Evolutionary conservation across 2,329 filamentous ascomycete genomes (phyloP), one percentile per base, ranked within the genome.

Genomic region (Scytalidium sp.): DNA sequence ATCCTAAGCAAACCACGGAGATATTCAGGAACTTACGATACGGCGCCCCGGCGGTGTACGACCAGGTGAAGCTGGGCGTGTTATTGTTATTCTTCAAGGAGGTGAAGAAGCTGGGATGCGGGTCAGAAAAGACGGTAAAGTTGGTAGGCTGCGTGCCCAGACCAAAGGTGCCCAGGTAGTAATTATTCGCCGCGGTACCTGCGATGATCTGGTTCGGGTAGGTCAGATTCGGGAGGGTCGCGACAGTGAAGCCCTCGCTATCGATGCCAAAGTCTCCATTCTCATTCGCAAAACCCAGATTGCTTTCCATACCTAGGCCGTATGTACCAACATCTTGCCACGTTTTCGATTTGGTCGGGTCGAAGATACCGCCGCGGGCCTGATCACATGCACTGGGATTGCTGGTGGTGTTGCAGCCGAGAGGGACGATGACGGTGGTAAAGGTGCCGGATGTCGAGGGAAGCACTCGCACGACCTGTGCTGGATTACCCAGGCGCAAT

Each of bases 381-480:
- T 53, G 67, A 68, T 62, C 84, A 88, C 13, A 75, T 67, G 51
- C 50, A 23, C 32, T 29, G 50, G 72, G 67, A 32, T 75, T 77
- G 64, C 64, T 70, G 4, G 46, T 46, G 17, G 45, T 39, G 2
- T 43, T 61, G 49, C 82, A 86, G 48, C 81, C 83, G 55, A 76
- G 72, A 1, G 75, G 70, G 47, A 83, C 74, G 2, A 82, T 76
- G 2, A 81, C 76, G 84, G 85, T 88, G 41, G 85, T 82, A 64
- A 88, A 83, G 32, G 86, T 87, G 22, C 84, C 73, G 5, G 79
- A 75, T 3, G 85, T 90, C 59, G 84, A 88, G 47, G 84, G 72
- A 3, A 79, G 69, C 43, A 83, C 74, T 49, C 76, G 75, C 27
- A 83, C 70, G 32, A 68, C 64, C 55, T 81, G 76, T 9, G 67